Conservation (phyloP, 257 asterid genomes). For the Ajuga chamaepitys region DNA sequence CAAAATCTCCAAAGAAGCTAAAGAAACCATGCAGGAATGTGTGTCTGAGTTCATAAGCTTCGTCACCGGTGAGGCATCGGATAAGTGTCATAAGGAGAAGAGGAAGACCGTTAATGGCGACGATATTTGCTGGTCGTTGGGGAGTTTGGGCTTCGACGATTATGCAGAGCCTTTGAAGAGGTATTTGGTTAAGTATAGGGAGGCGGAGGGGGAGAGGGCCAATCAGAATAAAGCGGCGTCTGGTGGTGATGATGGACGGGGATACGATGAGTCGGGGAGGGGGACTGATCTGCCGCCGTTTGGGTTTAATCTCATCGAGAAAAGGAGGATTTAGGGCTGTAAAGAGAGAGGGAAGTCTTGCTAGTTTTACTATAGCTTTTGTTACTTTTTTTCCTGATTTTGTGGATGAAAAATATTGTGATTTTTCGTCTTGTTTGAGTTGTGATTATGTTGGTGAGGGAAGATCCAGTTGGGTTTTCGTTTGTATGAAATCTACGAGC, state of each 20-base stretch:
- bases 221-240: slow-evolving; percentile 24
- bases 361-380: background rate
- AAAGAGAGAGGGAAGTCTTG: background rate
- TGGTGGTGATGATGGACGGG: background rate
- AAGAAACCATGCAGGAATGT: slow-evolving; percentile 57
- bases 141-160: slow-evolving; percentile 43
- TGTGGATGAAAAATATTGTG: background rate
- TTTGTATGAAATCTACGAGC: slow-evolving; percentile 4
- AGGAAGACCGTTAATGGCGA: slow-evolving; percentile 53
- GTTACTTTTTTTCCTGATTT: background rate
- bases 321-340: slow-evolving; percentile 10
- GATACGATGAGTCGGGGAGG: background rate
- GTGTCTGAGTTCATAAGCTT: slow-evolving; percentile 59
- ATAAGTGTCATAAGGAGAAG: slow-evolving; percentile 43
- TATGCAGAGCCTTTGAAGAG: slow-evolving; percentile 29
- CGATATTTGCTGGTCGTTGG: slow-evolving; percentile 46
- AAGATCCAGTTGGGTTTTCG: background rate
- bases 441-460: background rate
- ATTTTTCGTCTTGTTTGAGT: background rate
- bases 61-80: slow-evolving; percentile 55
- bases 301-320: slow-evolving; percentile 13
- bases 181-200: slow-evolving; percentile 34
- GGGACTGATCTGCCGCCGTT: background rate
- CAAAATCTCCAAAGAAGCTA: slow-evolving; percentile 46
- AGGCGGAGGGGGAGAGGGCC: slow-evolving; percentile 41